Conservation (phyloP, 495 filamentous ascomycete species). For the Pseudevernia furfuracea region DNA sequence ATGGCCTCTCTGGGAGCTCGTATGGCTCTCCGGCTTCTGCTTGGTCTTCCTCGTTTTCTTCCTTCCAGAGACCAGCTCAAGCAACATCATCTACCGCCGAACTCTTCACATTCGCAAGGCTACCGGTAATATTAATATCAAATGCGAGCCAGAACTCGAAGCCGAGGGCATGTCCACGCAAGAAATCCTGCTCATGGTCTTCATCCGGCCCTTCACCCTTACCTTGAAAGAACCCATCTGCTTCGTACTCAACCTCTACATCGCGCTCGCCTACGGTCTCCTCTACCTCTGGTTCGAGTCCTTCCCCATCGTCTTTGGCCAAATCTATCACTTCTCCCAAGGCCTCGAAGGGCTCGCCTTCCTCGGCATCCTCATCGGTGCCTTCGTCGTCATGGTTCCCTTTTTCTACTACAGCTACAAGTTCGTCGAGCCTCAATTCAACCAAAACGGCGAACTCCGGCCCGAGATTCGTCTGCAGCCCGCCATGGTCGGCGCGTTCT, state of each 20-base stretch:
- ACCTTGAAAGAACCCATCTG: conserved; percentile 45
- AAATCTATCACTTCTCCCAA: conserved; percentile 42
- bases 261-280: conserved; percentile 46
- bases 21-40: conserved; percentile 28
- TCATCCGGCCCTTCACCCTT: conserved; percentile 39
- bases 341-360: conserved; percentile 44
- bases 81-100: conserved; percentile 31
- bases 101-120: conserved; percentile 25
- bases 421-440: conserved; percentile 35
- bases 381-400: conserved; percentile 34
- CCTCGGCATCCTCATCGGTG: conserved; percentile 42
- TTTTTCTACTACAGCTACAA: conserved; percentile 42
- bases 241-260: conserved; percentile 47
- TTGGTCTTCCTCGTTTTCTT: conserved; percentile 30
- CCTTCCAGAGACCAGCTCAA: conserved; percentile 26
- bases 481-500: conserved; percentile 35
- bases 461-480: conserved; percentile 40
- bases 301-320: conserved; percentile 46
- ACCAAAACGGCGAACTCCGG: conserved; percentile 34
- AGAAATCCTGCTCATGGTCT: conserved; percentile 31
- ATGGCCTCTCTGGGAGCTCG: conserved; percentile 41
- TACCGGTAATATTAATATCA: conserved; percentile 32
- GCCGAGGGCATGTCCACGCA: conserved; percentile 27
- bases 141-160: conserved; percentile 38
- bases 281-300: conserved; percentile 53